Conservation (phyloP, 345 rosid genomes). For the Eucalyptus sp. region DNA sequence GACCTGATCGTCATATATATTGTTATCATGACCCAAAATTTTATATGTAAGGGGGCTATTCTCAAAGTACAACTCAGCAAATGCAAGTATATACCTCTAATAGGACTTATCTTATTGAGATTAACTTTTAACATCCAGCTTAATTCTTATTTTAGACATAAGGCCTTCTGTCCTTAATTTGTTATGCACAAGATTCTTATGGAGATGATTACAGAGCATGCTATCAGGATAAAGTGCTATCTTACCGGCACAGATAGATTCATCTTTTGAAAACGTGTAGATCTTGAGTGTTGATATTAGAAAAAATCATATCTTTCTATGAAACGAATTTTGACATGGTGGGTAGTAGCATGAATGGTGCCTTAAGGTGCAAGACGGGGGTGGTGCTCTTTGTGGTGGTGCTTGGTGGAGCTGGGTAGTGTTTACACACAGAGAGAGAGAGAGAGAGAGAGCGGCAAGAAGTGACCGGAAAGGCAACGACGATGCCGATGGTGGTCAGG, state of each 20-base stretch:
- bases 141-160: too few relatives aligned
- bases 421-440: too few relatives aligned
- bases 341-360: neutral
- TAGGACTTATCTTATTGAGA: too few relatives aligned
- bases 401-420: too few relatives aligned
- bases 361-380: neutral
- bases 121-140: too few relatives aligned
- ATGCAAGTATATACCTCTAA: too few relatives aligned
- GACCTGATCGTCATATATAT: neutral
- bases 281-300: neutral
- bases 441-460: neutral
- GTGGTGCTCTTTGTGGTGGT: neutral
- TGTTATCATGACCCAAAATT: neutral
- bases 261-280: neutral
- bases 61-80: too few relatives aligned
- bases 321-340: neutral
- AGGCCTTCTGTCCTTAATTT: too few relatives aligned
- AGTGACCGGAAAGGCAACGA: neutral
- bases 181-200: too few relatives aligned
- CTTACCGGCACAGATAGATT: too few relatives aligned
- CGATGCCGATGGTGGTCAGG: neutral
- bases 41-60: neutral
- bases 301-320: neutral
- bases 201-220: too few relatives aligned
- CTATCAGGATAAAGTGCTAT: too few relatives aligned